Percentiles rank a stretch among this genome's conserved stretches.
phyloP scores from a whole-genome alignment of 2,329 filamentous ascomycete species.

The Ascochyta lentis region DNA sequence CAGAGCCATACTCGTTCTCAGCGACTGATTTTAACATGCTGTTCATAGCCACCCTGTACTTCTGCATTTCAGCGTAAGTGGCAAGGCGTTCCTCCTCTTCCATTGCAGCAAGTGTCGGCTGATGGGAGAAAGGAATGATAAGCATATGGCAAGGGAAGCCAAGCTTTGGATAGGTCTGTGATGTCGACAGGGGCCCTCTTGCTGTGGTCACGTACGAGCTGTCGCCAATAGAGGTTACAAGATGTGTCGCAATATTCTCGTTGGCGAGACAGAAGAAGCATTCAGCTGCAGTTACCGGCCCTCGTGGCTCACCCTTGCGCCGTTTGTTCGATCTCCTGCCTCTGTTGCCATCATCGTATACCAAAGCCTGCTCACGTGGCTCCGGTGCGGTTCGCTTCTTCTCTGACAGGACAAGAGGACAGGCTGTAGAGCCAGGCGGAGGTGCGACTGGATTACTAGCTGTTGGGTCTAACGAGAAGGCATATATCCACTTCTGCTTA shows the following conservation, averaged over 20 bases:
- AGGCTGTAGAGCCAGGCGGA: conserved; percentile 75
- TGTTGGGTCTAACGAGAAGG: conserved; percentile 67
- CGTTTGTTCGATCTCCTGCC: conserved; percentile 51
- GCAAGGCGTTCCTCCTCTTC: conserved; percentile 62
- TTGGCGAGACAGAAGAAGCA: conserved; percentile 98
- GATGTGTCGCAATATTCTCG: conserved; percentile 80
- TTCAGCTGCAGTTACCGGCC: conserved; percentile 65
- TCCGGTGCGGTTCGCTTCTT: conserved; percentile 64
- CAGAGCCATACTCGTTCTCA: conserved; percentile 71
- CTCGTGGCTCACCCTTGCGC: conserved; percentile 40
- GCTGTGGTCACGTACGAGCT: conserved; percentile 89
- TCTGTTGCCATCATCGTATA: conserved; percentile 45
- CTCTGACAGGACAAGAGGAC: conserved; percentile 68
- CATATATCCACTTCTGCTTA: conserved; percentile 84
- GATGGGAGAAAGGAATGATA: conserved; percentile 86
- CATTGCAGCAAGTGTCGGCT: conserved; percentile 75
- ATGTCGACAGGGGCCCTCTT: conserved; percentile 83
- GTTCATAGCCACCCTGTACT: conserved; percentile 78
- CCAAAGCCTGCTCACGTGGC: conserved; percentile 44
- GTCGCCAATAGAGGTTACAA: conserved; percentile 87
- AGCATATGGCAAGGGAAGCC: conserved; percentile 85
- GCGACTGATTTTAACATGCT: conserved; percentile 69
- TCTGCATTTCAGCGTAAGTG: conserved; percentile 81
- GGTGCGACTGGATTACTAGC: conserved; percentile 66
- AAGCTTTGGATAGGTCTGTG: conserved; percentile 73